Conservation (phyloP, 257 asterid genomes). For the Solanum rostratum region DNA sequence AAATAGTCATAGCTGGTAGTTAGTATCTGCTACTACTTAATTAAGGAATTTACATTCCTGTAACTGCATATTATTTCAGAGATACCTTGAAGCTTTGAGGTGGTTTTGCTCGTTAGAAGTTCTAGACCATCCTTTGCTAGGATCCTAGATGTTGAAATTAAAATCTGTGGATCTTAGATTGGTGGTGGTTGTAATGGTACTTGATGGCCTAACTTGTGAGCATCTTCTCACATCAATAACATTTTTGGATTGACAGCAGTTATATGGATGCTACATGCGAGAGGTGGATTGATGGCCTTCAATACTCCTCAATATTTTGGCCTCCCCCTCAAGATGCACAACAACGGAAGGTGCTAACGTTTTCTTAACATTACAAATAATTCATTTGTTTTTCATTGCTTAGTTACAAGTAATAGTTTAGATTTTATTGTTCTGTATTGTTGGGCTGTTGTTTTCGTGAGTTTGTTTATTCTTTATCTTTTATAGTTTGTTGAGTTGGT, state of each 20-base stretch:
- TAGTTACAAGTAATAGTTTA: not conserved
- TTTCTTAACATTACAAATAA: not conserved
- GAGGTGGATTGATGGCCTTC: constrained; percentile 88
- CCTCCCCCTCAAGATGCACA: constrained; percentile 81
- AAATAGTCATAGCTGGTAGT: not conserved
- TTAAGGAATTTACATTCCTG: not conserved
- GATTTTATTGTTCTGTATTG: too few relatives aligned
- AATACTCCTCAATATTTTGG: constrained; percentile 89
- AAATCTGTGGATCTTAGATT: constrained; percentile 47
- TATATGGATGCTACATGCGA: constrained; percentile 64
- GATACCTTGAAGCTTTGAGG: not conserved
- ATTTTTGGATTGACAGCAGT: constrained; percentile 6
- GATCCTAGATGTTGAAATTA: constrained; percentile 38
- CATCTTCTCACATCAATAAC: constrained; percentile 25
- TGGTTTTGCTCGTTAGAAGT: not conserved
- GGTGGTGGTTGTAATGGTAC: constrained; percentile 30
- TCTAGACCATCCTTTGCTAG: not conserved
- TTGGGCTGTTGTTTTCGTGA: too few relatives aligned
- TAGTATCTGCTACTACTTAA: not conserved
- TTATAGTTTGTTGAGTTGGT: too few relatives aligned
- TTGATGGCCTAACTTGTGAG: constrained; percentile 23
- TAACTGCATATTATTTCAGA: not conserved
- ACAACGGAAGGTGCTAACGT: constrained; percentile 64
- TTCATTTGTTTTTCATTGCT: not conserved
- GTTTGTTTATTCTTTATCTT: too few relatives aligned